A percentile compares a stretch with the other conserved stretches of the same genome.
These are phyloP conservation scores for Sanghuangporus weigelae DNA, from an alignment of 1,284 basidiomycete genomes.

Conservation along the genomic window DNA sequence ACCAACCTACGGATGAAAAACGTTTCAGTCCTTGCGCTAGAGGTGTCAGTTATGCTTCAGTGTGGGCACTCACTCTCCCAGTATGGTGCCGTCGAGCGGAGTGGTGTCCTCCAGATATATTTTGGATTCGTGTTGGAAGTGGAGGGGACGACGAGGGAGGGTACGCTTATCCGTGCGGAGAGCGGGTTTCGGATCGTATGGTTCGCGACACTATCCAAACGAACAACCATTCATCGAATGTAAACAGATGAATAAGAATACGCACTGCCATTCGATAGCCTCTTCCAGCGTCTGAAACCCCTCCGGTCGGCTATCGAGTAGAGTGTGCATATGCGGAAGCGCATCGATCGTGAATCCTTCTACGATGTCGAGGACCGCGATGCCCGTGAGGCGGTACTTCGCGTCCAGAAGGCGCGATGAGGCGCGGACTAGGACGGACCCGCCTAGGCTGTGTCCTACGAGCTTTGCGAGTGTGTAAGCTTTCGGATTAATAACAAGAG, in stretches of 20 bases:
- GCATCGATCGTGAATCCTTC: conserved; percentile 97
- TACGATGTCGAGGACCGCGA: conserved; percentile 91
- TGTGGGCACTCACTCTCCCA: conserved; percentile 67
- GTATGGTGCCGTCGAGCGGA: conserved; percentile 81
- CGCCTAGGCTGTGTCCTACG: conserved; percentile 89
- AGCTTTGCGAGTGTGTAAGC: conserved; percentile 41
- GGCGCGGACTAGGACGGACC: conserved; percentile 76
- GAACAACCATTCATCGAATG: conserved; percentile 9
- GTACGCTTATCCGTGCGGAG: conserved; percentile 84
- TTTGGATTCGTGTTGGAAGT: conserved; percentile 26
- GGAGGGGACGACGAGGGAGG: conserved; percentile 59
- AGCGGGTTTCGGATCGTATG: conserved; percentile 73
- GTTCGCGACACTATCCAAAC: conserved; percentile 52
- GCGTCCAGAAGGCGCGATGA: conserved; percentile 60
- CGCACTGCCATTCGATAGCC: conserved; percentile 95
- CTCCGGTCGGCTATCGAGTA: conserved; percentile 82
- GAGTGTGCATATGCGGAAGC: conserved; percentile 83
- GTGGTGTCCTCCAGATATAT: conserved; percentile 79
- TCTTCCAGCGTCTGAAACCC: conserved; percentile 81
- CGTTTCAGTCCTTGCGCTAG: neutral
- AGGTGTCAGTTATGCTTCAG: neutral
- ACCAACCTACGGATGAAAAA: conserved; percentile 67
- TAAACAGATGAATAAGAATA: conserved; percentile 21
- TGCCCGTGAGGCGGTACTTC: conserved; percentile 73
- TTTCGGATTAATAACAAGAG: neutral